These are phyloP conservation scores for Scutellaria baicalensis DNA, from an alignment of 257 asterid genomes.

Conservation along the genomic window DNA sequence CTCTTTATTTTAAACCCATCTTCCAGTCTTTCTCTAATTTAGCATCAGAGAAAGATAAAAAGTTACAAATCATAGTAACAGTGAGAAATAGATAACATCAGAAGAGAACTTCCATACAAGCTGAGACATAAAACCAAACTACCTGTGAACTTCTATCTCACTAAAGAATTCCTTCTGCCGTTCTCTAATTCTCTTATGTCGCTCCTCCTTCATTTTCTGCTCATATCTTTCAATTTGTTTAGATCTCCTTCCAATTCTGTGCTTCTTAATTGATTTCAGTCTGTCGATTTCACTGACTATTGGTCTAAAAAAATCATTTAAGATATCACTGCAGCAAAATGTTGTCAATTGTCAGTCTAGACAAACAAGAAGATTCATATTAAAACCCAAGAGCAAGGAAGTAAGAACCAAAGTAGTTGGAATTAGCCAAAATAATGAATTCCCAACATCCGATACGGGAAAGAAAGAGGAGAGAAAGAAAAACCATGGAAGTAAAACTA, in stretches of 20 bases:
- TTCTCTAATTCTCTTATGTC: slow-evolving; percentile 88
- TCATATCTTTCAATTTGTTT: slow-evolving; percentile 93
- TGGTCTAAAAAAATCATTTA: slow-evolving; percentile 82
- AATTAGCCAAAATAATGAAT: neutral
- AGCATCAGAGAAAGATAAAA: slow-evolving; percentile 10
- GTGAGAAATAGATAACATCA: slow-evolving; percentile 13
- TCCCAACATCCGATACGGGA: neutral
- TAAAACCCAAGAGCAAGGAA: neutral
- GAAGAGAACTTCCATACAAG: slow-evolving; percentile 3
- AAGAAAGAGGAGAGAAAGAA: neutral
- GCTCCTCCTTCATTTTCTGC: slow-evolving; percentile 98
- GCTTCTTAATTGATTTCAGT: slow-evolving; percentile 81
- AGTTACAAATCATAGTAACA: neutral
- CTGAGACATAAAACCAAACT: slow-evolving; percentile 6
- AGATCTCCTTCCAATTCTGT: slow-evolving; percentile 95
- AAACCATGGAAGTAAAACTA: too few species aligned
- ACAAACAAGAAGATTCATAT: slow-evolving; percentile 8
- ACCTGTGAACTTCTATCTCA: slow-evolving; percentile 97
- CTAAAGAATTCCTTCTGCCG: slow-evolving; percentile 96
- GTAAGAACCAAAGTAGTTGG: slow-evolving; percentile 6
- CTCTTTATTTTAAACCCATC: slow-evolving; percentile 86
- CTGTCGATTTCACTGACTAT: slow-evolving; percentile 74
- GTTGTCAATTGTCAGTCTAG: slow-evolving; percentile 7
- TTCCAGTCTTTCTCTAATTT: slow-evolving; percentile 83
- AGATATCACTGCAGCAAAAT: slow-evolving; percentile 64